Base-by-base conservation (phyloP, 2,329 filamentous ascomycete genomes). In the Penicillium sclerotiorum region DNA sequence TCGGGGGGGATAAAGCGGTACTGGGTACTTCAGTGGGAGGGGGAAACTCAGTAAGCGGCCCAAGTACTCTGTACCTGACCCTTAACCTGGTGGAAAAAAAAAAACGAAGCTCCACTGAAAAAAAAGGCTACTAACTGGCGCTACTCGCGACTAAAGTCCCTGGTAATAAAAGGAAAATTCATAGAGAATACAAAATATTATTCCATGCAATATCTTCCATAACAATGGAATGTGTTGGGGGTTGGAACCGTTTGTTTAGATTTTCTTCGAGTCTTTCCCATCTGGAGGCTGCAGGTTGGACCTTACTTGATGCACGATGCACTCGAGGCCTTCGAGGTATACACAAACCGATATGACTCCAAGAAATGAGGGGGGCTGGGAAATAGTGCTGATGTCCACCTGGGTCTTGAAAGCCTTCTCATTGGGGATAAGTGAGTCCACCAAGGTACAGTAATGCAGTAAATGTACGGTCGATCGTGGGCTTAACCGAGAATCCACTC, bases 221-320 rank as follows among this genome's bases (percentile, higher is more conserved):
- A 12, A 8, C 27, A 18, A 12, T 37, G 41, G 49, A 55, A 57
- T 50, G 39, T 32, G 38, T 15, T 40, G 18, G 22, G 35, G 23
- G 22, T 21, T 13, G 13, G 30, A 3, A 17, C 33, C 6, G 17
- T 47, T 57, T 59, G 56, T 60, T 60, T 60, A 56, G 56, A 60
- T 60, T 49, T 52, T 54, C 51, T 9, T 53, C 40, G 41, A 60
- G 49, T 59, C 47, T 44, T 60, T 40, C 52, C 53, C 38, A 50
- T 21, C 40, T 15, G 11, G 43, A 40, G 35, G 27, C 54, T 55
- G 54, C 52, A 57, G 42, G 30, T 25, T 35, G 54, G 52, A 47
- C 57, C 57, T 59, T 59, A 49, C 57, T 58, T 59, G 42, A 52
- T 49, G 55, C 55, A 57, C 42, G 44, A 47, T 47, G 49, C 53